Base-by-base conservation (phyloP, 2,329 filamentous ascomycete genomes). In the Beauveria sp. region DNA sequence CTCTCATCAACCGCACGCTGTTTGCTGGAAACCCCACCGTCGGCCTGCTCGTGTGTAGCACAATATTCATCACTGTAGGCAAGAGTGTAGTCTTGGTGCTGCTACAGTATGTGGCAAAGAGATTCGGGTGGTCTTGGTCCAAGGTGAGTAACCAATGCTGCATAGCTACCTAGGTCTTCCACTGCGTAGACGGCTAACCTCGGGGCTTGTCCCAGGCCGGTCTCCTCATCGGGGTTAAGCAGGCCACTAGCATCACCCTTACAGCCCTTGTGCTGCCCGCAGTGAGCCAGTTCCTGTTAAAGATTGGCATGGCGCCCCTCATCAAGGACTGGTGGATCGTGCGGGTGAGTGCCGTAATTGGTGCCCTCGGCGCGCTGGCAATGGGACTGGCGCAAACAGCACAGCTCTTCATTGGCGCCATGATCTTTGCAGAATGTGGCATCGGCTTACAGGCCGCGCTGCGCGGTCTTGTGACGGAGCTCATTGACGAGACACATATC, bases 101-200 rank as follows among this genome's bases (percentile, higher is more conserved):
- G 51, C 49, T 58, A 18, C 62, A 63, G 54, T 61, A 59, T 46
- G 55, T 55, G 18, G 54, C 59, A 7, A 62, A 62, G 28, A 54
- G 55, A 26, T 63, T 62, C 42, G 51, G 55, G 20, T 63, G 54
- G 59, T 57, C 62, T 22, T 63, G 59, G 59, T 47, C 59, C 18
- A 38, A 62, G 30, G 55, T 57, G 26, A 52, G 60, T 42, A 46
- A 61, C 26, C 51, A 46, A 46, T 6, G 12, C 20, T 40, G 14
- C 24, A 56, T n/a, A 26, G 6, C 18, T 16, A n/a, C n/a, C 16
- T 45, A 20, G 12, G 8, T 47, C 10, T 34, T 16, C 1, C 16
- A 10, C 20, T 54, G 14, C 22, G 26, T 42, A 8, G 24, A 56
- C 22, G 40, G n/a, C 53, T 56, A 24, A 56, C 10, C 20, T 28